Evolutionary conservation across 495 filamentous ascomycete species (phyloP).

Genomic region (Penicillium cosmopolitanum): DNA sequence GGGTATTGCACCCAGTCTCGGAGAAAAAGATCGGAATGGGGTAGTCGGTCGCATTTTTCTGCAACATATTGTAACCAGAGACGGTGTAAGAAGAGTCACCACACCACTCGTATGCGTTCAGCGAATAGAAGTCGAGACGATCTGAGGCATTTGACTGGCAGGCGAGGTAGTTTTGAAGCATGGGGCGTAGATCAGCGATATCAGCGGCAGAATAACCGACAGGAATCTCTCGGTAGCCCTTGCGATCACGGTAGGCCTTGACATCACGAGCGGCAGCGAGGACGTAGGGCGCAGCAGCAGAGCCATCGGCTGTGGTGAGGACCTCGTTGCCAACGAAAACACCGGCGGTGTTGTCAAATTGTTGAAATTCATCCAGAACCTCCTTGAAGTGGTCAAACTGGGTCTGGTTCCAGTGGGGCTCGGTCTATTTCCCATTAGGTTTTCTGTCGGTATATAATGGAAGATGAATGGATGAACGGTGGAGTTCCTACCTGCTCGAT

Average conservation of each 20-base stretch:
- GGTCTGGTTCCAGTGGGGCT: slow-evolving; percentile 68
- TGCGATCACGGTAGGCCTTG: slow-evolving; percentile 76
- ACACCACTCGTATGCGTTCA: slow-evolving; percentile 93
- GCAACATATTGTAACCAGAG: slow-evolving; percentile 73
- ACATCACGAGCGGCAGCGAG: slow-evolving; percentile 80
- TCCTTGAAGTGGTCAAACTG: slow-evolving; percentile 66
- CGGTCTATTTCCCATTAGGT: slow-evolving; percentile 20
- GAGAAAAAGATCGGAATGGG: slow-evolving; percentile 85
- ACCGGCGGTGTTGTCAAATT: slow-evolving; percentile 78
- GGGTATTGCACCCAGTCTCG: slow-evolving; percentile 76
- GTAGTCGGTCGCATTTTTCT: slow-evolving; percentile 59
- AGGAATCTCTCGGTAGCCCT: slow-evolving; percentile 81
- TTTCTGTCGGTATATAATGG: not conserved
- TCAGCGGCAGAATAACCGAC: slow-evolving; percentile 92
- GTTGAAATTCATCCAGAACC: slow-evolving; percentile 78
- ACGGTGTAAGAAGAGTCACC: slow-evolving; percentile 60
- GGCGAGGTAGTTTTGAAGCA: slow-evolving; percentile 86
- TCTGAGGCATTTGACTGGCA: slow-evolving; percentile 71
- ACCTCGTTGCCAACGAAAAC: slow-evolving; percentile 91
- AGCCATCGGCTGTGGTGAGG: slow-evolving; percentile 57
- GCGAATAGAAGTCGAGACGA: slow-evolving; percentile 77
- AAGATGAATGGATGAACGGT: not conserved
- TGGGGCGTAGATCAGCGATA: slow-evolving; percentile 77
- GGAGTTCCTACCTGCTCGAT: slow-evolving; percentile 66
- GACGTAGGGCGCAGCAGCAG: slow-evolving; percentile 75